Evolutionary conservation across 176 grass and related monocot genomes (phyloP).

Genomic region (Themeda triandra): DNA sequence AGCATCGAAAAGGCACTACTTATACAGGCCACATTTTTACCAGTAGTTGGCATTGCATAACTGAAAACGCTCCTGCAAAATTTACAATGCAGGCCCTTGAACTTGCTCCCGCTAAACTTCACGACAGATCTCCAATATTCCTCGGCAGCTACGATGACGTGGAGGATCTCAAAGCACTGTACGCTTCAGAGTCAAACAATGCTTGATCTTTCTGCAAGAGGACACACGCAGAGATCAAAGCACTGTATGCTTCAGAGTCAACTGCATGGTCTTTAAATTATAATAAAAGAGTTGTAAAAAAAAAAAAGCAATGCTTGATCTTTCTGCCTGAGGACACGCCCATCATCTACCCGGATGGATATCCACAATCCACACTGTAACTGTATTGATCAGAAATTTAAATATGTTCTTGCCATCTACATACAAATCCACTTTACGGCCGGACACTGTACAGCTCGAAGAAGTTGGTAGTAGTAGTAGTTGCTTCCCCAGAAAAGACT

Average conservation of each 20-base stretch:
- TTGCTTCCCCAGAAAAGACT: neutral
- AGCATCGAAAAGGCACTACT: neutral
- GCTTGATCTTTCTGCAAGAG: slow-evolving; percentile 15
- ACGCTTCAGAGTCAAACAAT: slow-evolving; percentile 47
- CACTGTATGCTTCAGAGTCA: neutral
- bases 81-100: slow-evolving; percentile 69
- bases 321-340: neutral
- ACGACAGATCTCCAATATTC: slow-evolving; percentile 89
- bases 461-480: neutral
- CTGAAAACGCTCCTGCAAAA: neutral
- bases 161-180: slow-evolving; percentile 81
- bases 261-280: neutral
- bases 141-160: slow-evolving; percentile 92
- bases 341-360: neutral
- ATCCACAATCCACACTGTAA: neutral
- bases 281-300: neutral
- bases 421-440: neutral
- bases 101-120: slow-evolving; percentile 60
- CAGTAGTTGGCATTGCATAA: neutral
- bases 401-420: neutral
- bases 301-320: slow-evolving; percentile 18
- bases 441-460: neutral
- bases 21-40: neutral
- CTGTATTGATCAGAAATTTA: neutral
- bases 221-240: neutral